Evolutionary conservation across 495 filamentous ascomycete species (phyloP), one percentile per base, ranked within the genome.

Genomic region (Podospora pseudocomata): DNA sequence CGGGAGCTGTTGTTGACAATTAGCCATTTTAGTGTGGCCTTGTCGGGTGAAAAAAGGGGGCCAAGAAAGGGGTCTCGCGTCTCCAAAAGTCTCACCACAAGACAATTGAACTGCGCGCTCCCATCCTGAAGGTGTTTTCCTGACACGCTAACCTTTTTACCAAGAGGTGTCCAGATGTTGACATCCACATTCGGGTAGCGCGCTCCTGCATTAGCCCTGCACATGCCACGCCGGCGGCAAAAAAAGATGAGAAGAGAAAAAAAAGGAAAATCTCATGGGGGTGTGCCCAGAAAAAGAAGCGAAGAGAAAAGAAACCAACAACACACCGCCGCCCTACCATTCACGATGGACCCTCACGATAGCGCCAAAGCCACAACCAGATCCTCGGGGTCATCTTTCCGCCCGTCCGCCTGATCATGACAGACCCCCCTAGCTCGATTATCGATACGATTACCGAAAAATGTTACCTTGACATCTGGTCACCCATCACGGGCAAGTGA

Each of bases 241-340:
- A 20, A 26, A 26, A 26, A 58, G 13, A 49, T 1, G 9, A 49
- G 1, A 16, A 6, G 39, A 49, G 13, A 49, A 49, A 13, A 49
- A 49, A 49, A 49, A 16, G 30, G 23, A 23, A 23, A 23, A 23
- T 23, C 1, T 5, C 34, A 4, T 39, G 34, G 34, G 34, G 6
- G 23, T 23, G 23, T 16, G 39, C 39, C 39, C 15, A 49, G 39
- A 49, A 49, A 49, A 11, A 11, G 39, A 49, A 49, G 39, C 39
- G 9, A 49, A 49, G 13, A 49, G 39, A 32, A 32, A 49, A 49
- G 39, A 5, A 49, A 49, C 39, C 39, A 49, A 58, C 55, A 58
- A 58, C 55, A 58, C 55, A 58, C 55, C 55, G 55, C 55, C 55
- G 55, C 55, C 23, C 55, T 58, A 20, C 55, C 55, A 58, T 58